Conservation (phyloP, 768 basidiomycete species). For the Cystofilobasidium ferigula region DNA sequence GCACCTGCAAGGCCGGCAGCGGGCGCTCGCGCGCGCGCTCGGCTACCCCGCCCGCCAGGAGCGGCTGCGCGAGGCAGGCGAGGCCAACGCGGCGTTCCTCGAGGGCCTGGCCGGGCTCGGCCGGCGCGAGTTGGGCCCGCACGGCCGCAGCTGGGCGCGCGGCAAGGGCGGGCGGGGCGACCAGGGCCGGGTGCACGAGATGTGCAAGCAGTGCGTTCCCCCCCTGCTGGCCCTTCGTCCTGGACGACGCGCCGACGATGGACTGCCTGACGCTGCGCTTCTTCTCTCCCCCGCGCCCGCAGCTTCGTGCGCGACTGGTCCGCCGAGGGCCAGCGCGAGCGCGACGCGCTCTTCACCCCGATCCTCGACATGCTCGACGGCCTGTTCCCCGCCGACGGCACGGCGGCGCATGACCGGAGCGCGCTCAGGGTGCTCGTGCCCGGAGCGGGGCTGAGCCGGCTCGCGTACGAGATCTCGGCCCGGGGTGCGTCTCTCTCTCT, state of each 20-base stretch:
- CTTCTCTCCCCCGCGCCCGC: too few species aligned
- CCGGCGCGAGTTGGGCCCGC: not conserved
- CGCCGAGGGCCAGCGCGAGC: slow-evolving; percentile 3
- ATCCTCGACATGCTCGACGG: not conserved
- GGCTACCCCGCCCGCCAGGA: slow-evolving; percentile 3
- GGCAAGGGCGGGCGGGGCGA: slow-evolving; percentile 1
- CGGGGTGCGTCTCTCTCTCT: not conserved
- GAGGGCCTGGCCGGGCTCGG: not conserved
- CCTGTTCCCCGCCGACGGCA: not conserved
- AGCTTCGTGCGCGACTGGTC: slow-evolving; percentile 13
- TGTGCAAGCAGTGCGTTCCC: slow-evolving; percentile 9
- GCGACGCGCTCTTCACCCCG: slow-evolving; percentile 6
- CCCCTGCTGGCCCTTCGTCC: too few species aligned
- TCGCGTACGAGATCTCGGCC: slow-evolving; percentile 11
- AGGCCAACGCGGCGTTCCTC: slow-evolving; percentile 2
- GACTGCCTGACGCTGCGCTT: not conserved
- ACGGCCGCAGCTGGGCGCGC: not conserved
- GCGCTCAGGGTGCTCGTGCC: slow-evolving; percentile 5
- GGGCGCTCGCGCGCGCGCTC: not conserved
- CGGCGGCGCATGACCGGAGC: too few species aligned
- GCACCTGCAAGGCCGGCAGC: not conserved
- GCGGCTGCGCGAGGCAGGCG: not conserved
- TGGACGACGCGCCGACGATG: too few species aligned
- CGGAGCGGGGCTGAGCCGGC: not conserved
- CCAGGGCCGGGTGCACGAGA: slow-evolving; percentile 1